These are phyloP conservation scores for Rhodofomes roseus DNA, from an alignment of 1,284 basidiomycete genomes.

Conservation along the genomic window DNA sequence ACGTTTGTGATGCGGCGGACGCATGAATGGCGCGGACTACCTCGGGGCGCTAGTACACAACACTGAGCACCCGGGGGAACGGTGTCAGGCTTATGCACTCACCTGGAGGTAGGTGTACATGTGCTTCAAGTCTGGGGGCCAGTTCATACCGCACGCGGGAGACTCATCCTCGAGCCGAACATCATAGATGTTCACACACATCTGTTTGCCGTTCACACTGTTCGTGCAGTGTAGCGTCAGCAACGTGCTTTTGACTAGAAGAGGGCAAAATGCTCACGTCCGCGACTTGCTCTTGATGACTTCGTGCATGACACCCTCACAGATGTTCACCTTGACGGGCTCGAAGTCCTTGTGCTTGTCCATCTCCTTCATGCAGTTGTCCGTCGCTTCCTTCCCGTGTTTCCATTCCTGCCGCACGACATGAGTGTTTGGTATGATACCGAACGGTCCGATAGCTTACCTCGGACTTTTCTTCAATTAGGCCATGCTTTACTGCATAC, in stretches of 20 bases:
- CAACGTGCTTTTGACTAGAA: not conserved
- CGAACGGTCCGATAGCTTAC: conserved; percentile 35
- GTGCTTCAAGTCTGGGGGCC: conserved; percentile 87
- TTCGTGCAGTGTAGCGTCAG: not conserved
- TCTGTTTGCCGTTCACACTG: conserved; percentile 68
- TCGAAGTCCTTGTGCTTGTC: conserved; percentile 45
- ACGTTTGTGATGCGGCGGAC: conserved; percentile 69
- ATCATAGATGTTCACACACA: conserved; percentile 96
- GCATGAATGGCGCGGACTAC: conserved; percentile 88
- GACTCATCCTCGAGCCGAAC: conserved; percentile 80
- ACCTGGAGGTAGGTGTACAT: conserved; percentile 82
- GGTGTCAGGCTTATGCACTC: conserved; percentile 27
- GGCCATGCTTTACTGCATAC: conserved; percentile 77
- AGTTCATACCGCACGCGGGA: conserved; percentile 98
- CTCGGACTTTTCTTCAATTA: conserved; percentile 73
- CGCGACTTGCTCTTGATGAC: conserved; percentile 63
- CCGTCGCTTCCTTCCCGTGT: conserved; percentile 56
- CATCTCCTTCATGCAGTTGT: conserved; percentile 59
- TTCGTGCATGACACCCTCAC: conserved; percentile 62
- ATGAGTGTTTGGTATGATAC: not conserved
- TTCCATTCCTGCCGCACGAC: conserved; percentile 49
- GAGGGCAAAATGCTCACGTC: conserved; percentile 44
- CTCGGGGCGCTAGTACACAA: conserved; percentile 52
- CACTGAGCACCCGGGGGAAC: conserved; percentile 5
- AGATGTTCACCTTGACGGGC: conserved; percentile 63